These are phyloP conservation scores for California macrophylla DNA, from an alignment of 441 rosid species.

Conservation along the genomic window DNA sequence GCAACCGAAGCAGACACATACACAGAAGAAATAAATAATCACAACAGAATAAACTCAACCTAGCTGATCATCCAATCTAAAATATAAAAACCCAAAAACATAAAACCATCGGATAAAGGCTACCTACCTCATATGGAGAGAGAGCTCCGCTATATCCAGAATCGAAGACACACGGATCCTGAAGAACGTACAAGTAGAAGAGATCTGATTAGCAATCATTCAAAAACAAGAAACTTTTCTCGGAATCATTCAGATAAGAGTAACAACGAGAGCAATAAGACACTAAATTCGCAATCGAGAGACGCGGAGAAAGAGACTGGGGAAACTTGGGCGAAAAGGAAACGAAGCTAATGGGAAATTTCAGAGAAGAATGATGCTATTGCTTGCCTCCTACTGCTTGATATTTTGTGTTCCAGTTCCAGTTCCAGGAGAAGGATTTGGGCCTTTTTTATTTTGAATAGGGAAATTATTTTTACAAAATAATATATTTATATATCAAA, in stretches of 20 bases:
- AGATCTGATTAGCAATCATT: neutral
- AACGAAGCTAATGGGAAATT: neutral
- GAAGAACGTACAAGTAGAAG: neutral
- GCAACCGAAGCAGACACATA: neutral
- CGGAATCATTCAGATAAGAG: neutral
- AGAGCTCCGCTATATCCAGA: neutral
- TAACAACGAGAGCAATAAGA: neutral
- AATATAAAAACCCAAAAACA: neutral
- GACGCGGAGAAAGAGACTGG: neutral
- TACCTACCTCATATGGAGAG: neutral
- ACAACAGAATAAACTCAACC: neutral
- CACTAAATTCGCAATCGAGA: neutral
- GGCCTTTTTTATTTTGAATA: no score
- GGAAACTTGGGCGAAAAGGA: neutral
- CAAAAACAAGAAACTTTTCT: neutral
- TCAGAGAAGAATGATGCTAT: neutral
- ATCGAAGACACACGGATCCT: neutral
- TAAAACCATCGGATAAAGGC: neutral
- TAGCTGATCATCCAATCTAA: neutral
- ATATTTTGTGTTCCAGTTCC: neutral
- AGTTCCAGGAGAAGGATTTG: neutral
- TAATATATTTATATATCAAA: neutral
- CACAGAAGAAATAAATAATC: neutral
- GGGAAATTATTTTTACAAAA: neutral
- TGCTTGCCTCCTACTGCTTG: neutral